These are phyloP conservation scores for Gypsophila paniculata DNA, from an alignment of 179 eudicot genomes.

Conservation along the genomic window DNA sequence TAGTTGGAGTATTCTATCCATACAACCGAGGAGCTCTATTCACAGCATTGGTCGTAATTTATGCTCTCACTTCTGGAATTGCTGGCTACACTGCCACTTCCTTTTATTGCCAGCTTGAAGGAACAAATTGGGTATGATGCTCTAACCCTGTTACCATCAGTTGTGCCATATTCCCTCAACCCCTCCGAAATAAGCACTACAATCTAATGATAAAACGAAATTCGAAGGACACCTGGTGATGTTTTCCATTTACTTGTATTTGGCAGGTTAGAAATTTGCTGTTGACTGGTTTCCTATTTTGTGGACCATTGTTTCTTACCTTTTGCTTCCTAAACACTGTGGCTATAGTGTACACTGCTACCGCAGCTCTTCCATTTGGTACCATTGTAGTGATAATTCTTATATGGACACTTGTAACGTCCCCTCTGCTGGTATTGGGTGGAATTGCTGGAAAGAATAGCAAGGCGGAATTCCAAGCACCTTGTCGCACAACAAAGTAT, in stretches of 20 bases:
- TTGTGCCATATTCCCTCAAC: background rate
- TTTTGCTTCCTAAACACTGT: conserved; percentile 45
- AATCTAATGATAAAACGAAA: background rate
- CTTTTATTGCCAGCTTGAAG: conserved; percentile 41
- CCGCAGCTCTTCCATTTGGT: conserved; percentile 45
- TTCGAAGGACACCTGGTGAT: conserved; percentile 5
- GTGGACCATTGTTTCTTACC: conserved; percentile 40
- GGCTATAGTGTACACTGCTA: conserved; percentile 37
- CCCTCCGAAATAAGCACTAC: too few species aligned
- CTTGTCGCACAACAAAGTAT: conserved; percentile 38
- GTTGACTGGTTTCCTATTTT: conserved; percentile 38
- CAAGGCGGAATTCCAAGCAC: conserved; percentile 43
- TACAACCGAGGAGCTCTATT: conserved; percentile 39
- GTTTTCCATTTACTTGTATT: conserved; percentile 6
- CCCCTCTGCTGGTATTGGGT: conserved; percentile 40
- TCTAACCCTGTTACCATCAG: background rate
- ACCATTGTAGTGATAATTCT: conserved; percentile 39
- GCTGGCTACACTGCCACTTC: conserved; percentile 42
- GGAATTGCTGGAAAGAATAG: conserved; percentile 46
- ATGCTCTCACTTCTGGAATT: conserved; percentile 44
- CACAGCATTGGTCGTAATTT: conserved; percentile 42
- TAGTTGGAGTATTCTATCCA: conserved; percentile 42
- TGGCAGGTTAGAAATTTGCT: conserved; percentile 40
- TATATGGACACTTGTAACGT: conserved; percentile 40
- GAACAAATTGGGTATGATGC: conserved; percentile 37